Conservation (phyloP, 2,329 filamentous ascomycete species). For the Paraphoma sp. region DNA sequence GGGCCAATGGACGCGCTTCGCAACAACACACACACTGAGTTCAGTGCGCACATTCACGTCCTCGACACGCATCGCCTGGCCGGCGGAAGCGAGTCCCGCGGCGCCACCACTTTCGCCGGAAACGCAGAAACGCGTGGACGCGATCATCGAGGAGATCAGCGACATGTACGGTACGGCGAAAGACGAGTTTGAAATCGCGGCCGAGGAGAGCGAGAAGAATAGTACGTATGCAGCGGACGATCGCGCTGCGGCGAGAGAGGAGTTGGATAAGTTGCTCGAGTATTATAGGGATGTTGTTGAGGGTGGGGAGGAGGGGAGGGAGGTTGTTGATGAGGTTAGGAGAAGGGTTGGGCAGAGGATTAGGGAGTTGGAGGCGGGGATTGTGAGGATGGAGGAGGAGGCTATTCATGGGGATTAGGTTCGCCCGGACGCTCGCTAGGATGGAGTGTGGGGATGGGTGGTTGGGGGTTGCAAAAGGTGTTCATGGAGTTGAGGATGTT, state of each 20-base stretch:
- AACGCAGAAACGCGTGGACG: slow-evolving; percentile 32
- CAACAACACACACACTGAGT: slow-evolving; percentile 34
- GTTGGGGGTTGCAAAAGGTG: background rate
- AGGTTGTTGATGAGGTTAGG: slow-evolving; percentile 58
- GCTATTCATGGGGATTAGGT: slow-evolving; percentile 56
- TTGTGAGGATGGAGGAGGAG: slow-evolving; percentile 59
- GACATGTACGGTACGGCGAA: slow-evolving; percentile 49
- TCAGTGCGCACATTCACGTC: slow-evolving; percentile 42
- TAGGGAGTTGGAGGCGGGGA: slow-evolving; percentile 60
- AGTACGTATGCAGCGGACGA: slow-evolving; percentile 64
- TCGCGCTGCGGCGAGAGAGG: slow-evolving; percentile 60
- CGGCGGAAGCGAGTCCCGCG: slow-evolving; percentile 8
- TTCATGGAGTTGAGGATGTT: background rate
- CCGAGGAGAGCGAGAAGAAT: slow-evolving; percentile 60
- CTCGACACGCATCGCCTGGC: slow-evolving; percentile 7
- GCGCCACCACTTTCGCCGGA: slow-evolving; percentile 22
- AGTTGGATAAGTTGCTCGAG: slow-evolving; percentile 57
- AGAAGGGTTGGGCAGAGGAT: slow-evolving; percentile 59
- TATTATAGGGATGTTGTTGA: slow-evolving; percentile 54
- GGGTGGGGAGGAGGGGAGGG: slow-evolving; percentile 40
- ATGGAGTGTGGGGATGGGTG: background rate
- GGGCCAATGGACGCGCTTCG: slow-evolving; percentile 44
- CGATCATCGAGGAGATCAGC: slow-evolving; percentile 42
- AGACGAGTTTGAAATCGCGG: slow-evolving; percentile 58
- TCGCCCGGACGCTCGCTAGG: background rate